A percentile compares a stretch with the other conserved stretches of the same genome.
Conservation (phyloP, 2,329 filamentous ascomycete genomes). For the Chaetothyriales sp. region DNA sequence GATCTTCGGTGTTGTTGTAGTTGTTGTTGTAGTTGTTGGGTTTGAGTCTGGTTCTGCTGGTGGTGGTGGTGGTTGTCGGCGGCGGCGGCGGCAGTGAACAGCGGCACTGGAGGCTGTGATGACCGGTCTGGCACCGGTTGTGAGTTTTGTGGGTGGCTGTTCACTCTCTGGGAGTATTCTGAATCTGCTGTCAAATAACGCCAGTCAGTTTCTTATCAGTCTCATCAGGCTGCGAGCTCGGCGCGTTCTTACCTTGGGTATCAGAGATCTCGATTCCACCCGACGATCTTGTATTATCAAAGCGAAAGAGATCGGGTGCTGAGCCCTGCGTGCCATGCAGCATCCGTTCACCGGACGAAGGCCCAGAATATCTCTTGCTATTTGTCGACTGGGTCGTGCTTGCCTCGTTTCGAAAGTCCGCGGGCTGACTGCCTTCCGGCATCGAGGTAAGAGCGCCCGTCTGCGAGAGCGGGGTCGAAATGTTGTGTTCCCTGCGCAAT, state of each 20-base stretch:
- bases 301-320: constrained; percentile 40
- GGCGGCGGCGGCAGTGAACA: constrained; percentile 5
- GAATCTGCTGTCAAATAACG: constrained; percentile 18
- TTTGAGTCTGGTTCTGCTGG: constrained; percentile 1
- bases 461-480: constrained; percentile 32
- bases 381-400: constrained; percentile 75
- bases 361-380: constrained; percentile 65
- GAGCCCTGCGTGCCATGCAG: constrained; percentile 53
- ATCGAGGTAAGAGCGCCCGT: constrained; percentile 42
- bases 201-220: background rate
- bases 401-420: constrained; percentile 65
- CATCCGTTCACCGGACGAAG: constrained; percentile 39
- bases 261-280: constrained; percentile 47
- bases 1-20: background rate
- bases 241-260: constrained; percentile 42
- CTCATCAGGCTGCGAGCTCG: too few relatives aligned
- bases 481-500: constrained; percentile 29
- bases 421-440: constrained; percentile 41
- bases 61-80: too few relatives aligned
- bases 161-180: constrained; percentile 13
- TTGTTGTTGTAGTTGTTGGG: background rate
- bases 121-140: background rate
- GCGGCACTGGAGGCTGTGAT: constrained; percentile 7
- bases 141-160: background rate
- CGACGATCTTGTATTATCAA: constrained; percentile 35